phyloP scores from a whole-genome alignment of 257 asterid species.

The Gentiana straminea region DNA sequence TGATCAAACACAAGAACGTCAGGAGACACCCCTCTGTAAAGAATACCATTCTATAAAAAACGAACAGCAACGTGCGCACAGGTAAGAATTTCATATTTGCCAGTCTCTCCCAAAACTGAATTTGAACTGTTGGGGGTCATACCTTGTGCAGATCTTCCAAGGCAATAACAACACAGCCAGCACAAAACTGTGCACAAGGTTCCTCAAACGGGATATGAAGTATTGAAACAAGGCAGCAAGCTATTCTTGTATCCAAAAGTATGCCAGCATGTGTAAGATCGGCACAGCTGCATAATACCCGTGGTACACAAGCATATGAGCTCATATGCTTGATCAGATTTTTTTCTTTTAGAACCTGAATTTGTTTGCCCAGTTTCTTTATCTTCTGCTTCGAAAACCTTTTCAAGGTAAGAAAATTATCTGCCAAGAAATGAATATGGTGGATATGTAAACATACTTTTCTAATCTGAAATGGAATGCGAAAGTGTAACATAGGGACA shows the following conservation, averaged over 20 bases:
- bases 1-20: conserved; percentile 68
- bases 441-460: neutral
- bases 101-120: neutral
- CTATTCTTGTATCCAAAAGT: conserved; percentile 59
- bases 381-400: conserved; percentile 80
- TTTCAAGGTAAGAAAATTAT: conserved; percentile 66
- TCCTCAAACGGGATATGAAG: conserved; percentile 60
- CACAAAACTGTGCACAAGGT: conserved; percentile 72
- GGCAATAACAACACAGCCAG: conserved; percentile 68
- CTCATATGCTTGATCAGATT: conserved; percentile 40
- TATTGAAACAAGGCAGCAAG: conserved; percentile 61
- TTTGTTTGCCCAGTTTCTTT: conserved; percentile 67
- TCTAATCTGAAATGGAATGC: too few species aligned
- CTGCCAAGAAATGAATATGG: conserved; percentile 26
- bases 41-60: conserved; percentile 50
- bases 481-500: too few species aligned
- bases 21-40: conserved; percentile 82
- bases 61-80: conserved; percentile 6
- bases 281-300: conserved; percentile 69
- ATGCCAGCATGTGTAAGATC: conserved; percentile 66
- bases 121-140: conserved; percentile 14
- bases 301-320: conserved; percentile 56
- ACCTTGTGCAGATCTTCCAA: conserved; percentile 85
- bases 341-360: conserved; percentile 62
- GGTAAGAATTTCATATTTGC: conserved; percentile 4